phyloP scores from a whole-genome alignment of 164 flowering plant genomes.

The Berberis vulgaris region DNA sequence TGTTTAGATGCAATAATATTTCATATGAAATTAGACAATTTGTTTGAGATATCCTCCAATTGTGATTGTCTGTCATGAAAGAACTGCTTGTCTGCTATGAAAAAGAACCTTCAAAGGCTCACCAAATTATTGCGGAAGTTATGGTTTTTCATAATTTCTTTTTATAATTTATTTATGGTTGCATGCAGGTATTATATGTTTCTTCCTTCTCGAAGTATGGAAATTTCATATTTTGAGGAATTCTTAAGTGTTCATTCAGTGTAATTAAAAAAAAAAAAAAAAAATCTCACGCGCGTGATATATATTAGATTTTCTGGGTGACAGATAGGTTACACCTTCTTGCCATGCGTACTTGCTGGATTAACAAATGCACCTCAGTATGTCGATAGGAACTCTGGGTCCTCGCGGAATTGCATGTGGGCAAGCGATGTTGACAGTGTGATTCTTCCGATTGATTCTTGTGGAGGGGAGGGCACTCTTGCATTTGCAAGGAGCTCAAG shows the following conservation, averaged over 20 bases:
- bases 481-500: slow-evolving; percentile 56
- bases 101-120: too few relatives aligned
- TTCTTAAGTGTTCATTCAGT: neutral
- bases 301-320: slow-evolving; percentile 3
- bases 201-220: neutral
- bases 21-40: too few relatives aligned
- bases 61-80: too few relatives aligned
- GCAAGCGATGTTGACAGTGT: slow-evolving; percentile 75
- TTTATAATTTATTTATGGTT: too few relatives aligned
- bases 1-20: too few relatives aligned
- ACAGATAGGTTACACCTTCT: slow-evolving; percentile 82
- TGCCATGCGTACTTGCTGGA: slow-evolving; percentile 90
- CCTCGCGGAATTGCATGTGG: slow-evolving; percentile 31
- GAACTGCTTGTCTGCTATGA: too few relatives aligned
- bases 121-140: too few relatives aligned
- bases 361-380: slow-evolving; percentile 81
- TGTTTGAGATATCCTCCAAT: too few relatives aligned
- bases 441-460: slow-evolving; percentile 65
- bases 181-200: too few relatives aligned
- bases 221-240: neutral
- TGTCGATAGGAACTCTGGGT: slow-evolving; percentile 21
- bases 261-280: neutral
- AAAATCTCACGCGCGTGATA: neutral
- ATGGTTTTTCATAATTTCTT: too few relatives aligned
- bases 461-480: slow-evolving; percentile 73